phyloP scores from a whole-genome alignment of 208 protist genomes.

The Acanthamoeba triangularis region DNA sequence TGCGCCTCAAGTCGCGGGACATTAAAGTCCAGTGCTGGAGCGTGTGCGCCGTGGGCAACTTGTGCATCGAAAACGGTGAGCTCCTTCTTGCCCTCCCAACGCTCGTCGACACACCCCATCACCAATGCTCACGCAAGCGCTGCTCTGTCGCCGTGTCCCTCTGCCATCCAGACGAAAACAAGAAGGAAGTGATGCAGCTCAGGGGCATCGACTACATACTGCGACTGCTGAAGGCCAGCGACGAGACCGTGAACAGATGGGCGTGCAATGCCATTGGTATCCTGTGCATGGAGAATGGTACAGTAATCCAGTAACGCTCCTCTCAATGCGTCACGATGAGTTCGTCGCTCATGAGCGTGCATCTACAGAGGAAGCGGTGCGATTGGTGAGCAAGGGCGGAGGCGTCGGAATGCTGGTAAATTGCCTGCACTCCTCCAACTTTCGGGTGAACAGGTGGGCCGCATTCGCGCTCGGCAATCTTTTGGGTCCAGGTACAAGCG shows the following conservation, averaged over 20 bases:
- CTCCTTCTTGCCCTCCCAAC: no score
- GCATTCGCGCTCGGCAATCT: slow-evolving; percentile 42
- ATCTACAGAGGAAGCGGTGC: slow-evolving; percentile 46
- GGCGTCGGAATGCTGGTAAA: background rate
- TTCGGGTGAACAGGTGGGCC: slow-evolving; percentile 11
- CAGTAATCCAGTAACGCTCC: background rate
- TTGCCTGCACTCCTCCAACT: slow-evolving; percentile 25
- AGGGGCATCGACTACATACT: slow-evolving; percentile 26
- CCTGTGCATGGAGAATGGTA: slow-evolving; percentile 55
- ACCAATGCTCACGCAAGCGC: no score
- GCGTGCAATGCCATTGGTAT: slow-evolving; percentile 37
- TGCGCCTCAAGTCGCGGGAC: slow-evolving; percentile 15
- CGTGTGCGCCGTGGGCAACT: slow-evolving; percentile 47
- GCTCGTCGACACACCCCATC: no score
- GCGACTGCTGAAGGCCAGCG: background rate
- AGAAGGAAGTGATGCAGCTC: slow-evolving; percentile 37
- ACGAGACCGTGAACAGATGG: slow-evolving; percentile 30
- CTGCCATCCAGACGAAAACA: slow-evolving; percentile 54
- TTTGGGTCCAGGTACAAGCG: background rate
- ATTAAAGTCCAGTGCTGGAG: slow-evolving; percentile 63
- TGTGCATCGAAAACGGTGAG: slow-evolving; percentile 43
- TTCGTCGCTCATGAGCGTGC: no score
- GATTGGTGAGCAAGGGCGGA: slow-evolving; percentile 46
- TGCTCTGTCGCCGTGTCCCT: no score
- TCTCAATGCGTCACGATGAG: no score